Base-by-base conservation (phyloP, 345 rosid species). In the Boechera divaricarpa region DNA sequence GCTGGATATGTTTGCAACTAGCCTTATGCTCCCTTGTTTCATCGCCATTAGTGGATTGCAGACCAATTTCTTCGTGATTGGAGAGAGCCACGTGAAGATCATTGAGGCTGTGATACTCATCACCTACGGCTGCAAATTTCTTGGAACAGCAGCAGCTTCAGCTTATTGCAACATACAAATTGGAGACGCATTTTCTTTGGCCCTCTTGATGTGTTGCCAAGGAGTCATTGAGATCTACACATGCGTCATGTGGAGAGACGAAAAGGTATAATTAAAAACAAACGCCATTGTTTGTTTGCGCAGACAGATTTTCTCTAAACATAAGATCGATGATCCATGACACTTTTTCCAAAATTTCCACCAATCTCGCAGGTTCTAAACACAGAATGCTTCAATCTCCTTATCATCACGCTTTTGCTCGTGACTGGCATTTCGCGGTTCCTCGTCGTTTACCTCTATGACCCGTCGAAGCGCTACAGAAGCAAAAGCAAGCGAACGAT, bases 401-500 rank as follows among this genome's bases (percentile, higher is more conserved):
- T 80, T 41, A 76, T 80, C 5, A 61, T 80, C 52, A 64, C 83
- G n/a, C 55, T 80, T 35, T 67, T 80, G 31, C 45, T 76, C 5
- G 77, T 80, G 54, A 76, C 83, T 1, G 83, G 83, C 42, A 48
- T 84, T 58, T 75, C 84, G 15, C 69, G 88, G 0, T 85, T 83
- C 3, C 65, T 89, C 2, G 84, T 87, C 1, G 82, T 79, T 39
- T 55, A 61, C n/a, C 70, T 89, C 2, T 89, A 89, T 45, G 91
- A 89, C 67, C 93, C 93, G 1, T 87, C 93, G 0, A 83, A 81
- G 67, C 85, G 89, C 18, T 89, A 78, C 70, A 58, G 84, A 21
- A 84, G 89, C 32, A 80, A 77, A 63, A 86, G 77, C 68, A 84
- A 88, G 51, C 73, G 89, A 75, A 87, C 91, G 0, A 83, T 89